Evolutionary conservation across 345 rosid species (phyloP), one percentile per base, ranked within the genome.

Genomic region (Gossypium mustelinum): DNA sequence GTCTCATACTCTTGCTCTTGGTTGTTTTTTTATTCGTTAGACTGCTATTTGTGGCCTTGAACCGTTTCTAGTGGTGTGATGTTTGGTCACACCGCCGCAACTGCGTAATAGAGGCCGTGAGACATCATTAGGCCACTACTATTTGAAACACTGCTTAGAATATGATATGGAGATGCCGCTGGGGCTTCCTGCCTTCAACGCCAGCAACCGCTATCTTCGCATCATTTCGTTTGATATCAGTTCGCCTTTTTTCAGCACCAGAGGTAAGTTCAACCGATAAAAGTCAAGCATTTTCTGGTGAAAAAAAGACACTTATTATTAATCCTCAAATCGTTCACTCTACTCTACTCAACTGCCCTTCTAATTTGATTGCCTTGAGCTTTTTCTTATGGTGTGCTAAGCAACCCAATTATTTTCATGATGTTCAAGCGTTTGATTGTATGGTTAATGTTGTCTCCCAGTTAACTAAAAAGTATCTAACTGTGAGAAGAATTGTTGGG

Each of bases 351-450:
- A 63, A 79, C 61, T 90, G 90, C 78, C 78, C 89, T 10, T 79
- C 87, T 76, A 92, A 89, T 81, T 86, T 92, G 75, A 77, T 88
- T 59, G 77, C 93, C 13, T 78, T 90, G 77, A 83, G 83, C 68
- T 82, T 84, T 78, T 92, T 92, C 80, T 72, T 92, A 66, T 86
- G 86, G 87, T 85, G 89, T 76, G 87, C 92, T 52, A 79, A 72
- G 81, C 92, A 85, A 24, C 80, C 73, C 44, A 69, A 84, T 73
- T 86, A 86, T 78, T 89, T 84, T 77, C 93, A 85, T 84, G 81
- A 85, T 62, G 70, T 63, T 39, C 73, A 70, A 74, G 86, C 90
- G n/a, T 80, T 87, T 70, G 77, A 84, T 75, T 75, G 70, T 73
- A 87, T 92, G 93, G 87, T 80, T 66, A 52, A 78, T 54, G 86